phyloP scores from a whole-genome alignment of 2,329 filamentous ascomycete species.

The Colletotrichum euphorbiae region DNA sequence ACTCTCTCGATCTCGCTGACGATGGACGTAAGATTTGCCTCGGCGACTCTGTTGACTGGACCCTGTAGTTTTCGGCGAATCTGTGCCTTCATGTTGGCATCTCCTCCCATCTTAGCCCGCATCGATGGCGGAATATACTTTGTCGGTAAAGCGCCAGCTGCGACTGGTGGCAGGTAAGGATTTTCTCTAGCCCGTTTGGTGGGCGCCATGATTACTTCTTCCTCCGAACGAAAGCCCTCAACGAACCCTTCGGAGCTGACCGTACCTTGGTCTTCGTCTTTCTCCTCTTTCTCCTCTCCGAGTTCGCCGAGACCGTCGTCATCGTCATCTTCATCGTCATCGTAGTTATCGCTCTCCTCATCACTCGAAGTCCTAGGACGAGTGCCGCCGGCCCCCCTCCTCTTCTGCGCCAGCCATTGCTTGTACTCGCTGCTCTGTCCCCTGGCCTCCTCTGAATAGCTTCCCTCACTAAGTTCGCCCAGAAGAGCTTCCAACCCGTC shows the following conservation, averaged over 20 bases:
- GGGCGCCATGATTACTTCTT: constrained; percentile 47
- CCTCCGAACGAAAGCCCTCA: constrained; percentile 53
- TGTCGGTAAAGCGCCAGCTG: constrained; percentile 54
- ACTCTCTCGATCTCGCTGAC: constrained; percentile 84
- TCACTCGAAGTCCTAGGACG: background rate
- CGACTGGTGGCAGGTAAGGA: constrained; percentile 82
- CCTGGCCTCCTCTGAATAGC: constrained; percentile 53
- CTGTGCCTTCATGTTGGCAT: constrained; percentile 74
- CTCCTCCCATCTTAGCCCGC: constrained; percentile 71
- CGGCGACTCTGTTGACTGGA: constrained; percentile 90
- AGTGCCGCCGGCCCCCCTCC: constrained; percentile 57
- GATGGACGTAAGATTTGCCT: constrained; percentile 88
- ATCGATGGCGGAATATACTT: constrained; percentile 95
- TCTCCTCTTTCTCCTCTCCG: constrained; percentile 45
- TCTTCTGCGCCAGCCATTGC: constrained; percentile 70
- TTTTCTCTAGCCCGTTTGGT: constrained; percentile 76
- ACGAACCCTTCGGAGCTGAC: constrained; percentile 51
- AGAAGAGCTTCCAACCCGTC: constrained; percentile 87
- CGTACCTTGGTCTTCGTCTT: constrained; percentile 46
- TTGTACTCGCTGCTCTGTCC: constrained; percentile 71
- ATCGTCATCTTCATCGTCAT: constrained; percentile 45
- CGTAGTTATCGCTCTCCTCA: constrained; percentile 27
- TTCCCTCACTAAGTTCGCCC: constrained; percentile 66
- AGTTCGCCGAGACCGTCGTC: constrained; percentile 45
- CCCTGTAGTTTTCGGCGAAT: constrained; percentile 87